Evolutionary conservation across 352 stramenopile genomes (phyloP), one percentile per base, ranked within the genome.

Genomic region (Phytophthora palmivora): DNA sequence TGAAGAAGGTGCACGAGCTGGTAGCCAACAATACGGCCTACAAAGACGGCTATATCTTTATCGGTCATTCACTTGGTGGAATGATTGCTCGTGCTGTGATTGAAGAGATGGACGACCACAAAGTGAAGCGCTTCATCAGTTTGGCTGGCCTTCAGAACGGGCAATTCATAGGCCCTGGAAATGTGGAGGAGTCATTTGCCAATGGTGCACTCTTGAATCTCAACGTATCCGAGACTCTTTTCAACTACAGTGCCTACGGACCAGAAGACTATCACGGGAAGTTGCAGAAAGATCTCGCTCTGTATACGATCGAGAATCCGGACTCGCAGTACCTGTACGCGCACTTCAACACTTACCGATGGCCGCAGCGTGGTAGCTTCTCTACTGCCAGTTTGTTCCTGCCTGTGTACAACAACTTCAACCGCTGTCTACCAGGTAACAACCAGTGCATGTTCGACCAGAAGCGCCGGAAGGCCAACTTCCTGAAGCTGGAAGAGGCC

Each of bases 31-130:
- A 76, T 54, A 38, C 48, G 11, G 37, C 28, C 1, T 79, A 74
- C 33, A 61, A 52, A 21, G 50, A 72, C 7, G 77, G 77, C 33
- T 83, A 83, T 68, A 58, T 77, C 49, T 68, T 86, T 30, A 64
- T 83, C 6, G 74, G 37, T 14, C 72, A 83, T 34, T 81, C 74
- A 0, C 64, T 73, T 8, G 77, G 76, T 12, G 77, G 63, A 0
- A 12, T 69, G 1, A 62, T 86, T 11, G 53, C 65, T 22, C 74
- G 77, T n/a, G 66, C 59, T n/a, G n/a, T n/a, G n/a, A n/a, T n/a
- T n/a, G n/a, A n/a, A n/a, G n/a, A n/a, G n/a, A n/a, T n/a, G n/a
- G n/a, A n/a, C n/a, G n/a, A n/a, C n/a, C n/a, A n/a, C n/a, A n/a
- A n/a, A n/a, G n/a, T n/a, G n/a, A n/a, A n/a, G n/a, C n/a, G n/a